Evolutionary conservation across 1,284 basidiomycete species (phyloP).

Genomic region (Rhodotorula glutinis): DNA sequence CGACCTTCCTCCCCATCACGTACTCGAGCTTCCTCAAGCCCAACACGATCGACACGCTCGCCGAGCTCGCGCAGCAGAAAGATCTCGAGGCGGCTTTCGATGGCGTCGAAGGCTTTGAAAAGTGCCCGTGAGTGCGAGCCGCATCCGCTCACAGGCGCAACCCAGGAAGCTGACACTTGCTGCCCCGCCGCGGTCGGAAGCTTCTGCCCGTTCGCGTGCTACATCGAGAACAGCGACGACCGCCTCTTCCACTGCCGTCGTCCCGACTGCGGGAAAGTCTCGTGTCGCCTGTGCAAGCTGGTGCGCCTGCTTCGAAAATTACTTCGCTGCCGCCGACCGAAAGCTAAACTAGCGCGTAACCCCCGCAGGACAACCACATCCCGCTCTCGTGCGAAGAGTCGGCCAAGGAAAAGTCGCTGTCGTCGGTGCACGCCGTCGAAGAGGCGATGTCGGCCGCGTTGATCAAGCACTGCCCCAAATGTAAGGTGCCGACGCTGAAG

Average conservation of each 20-base stretch:
- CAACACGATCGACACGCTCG: slow-evolving; percentile 29
- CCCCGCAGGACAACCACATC: slow-evolving; percentile 33
- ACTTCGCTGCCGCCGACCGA: too few species aligned
- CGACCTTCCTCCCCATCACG: slow-evolving; percentile 28
- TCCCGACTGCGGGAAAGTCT: slow-evolving; percentile 34
- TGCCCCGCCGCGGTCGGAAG: too few species aligned
- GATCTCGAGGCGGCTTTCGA: slow-evolving; percentile 38
- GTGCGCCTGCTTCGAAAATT: too few species aligned
- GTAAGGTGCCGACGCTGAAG: slow-evolving; percentile 23
- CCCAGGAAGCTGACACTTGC: too few species aligned
- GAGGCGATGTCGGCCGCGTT: slow-evolving; percentile 34
- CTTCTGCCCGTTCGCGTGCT: slow-evolving; percentile 39
- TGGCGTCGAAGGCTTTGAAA: slow-evolving; percentile 37
- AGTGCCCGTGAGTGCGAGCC: slow-evolving; percentile 35
- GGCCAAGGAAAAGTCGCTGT: slow-evolving; percentile 26
- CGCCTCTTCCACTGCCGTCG: slow-evolving; percentile 37
- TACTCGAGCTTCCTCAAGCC: slow-evolving; percentile 28
- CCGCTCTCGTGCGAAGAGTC: slow-evolving; percentile 41
- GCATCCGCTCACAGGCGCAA: fast-evolving
- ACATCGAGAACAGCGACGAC: slow-evolving; percentile 42
- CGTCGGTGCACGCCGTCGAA: slow-evolving; percentile 35
- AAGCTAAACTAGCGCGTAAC: too few species aligned
- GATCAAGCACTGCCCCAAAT: slow-evolving; percentile 34
- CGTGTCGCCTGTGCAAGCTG: slow-evolving; percentile 42
- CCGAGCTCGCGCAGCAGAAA: slow-evolving; percentile 37